Conservation (phyloP, 1,284 basidiomycete species). For the Puccinia polysora region DNA sequence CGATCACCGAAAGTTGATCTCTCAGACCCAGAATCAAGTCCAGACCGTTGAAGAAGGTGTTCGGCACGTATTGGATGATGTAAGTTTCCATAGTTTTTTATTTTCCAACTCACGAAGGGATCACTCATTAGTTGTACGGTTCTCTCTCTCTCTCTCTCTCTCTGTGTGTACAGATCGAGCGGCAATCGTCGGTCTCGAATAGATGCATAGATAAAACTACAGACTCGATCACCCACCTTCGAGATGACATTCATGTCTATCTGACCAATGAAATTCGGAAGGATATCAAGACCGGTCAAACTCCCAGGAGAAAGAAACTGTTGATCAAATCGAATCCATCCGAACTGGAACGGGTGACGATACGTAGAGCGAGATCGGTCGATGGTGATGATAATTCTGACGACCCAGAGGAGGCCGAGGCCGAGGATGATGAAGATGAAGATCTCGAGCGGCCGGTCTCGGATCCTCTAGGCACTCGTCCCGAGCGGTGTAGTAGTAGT, state of each 20-base stretch:
- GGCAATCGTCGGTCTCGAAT: constrained; percentile 39
- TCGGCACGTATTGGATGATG: constrained; percentile 9
- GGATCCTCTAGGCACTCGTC: too few species aligned
- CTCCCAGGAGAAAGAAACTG: constrained; percentile 53
- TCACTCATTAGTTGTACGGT: too few species aligned
- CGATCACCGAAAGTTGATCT: constrained; percentile 7
- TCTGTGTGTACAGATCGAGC: too few species aligned
- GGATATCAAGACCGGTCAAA: constrained; percentile 56
- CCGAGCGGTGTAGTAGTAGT: too few species aligned
- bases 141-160: too few species aligned
- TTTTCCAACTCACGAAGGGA: neutral
- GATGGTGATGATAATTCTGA: neutral
- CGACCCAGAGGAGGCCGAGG: too few species aligned
- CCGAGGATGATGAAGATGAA: too few species aligned
- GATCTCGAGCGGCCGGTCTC: too few species aligned
- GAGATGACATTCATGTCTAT: constrained; percentile 49
- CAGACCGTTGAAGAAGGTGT: constrained; percentile 17
- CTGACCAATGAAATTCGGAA: constrained; percentile 51
- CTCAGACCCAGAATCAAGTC: constrained; percentile 13
- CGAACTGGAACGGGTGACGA: neutral
- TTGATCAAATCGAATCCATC: neutral
- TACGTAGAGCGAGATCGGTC: neutral
- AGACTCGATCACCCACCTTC: constrained; percentile 48
- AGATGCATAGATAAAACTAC: constrained; percentile 44
- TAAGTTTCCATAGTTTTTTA: neutral